A percentile compares a stretch with the other conserved stretches of the same genome.
Evolutionary conservation across 345 rosid species (phyloP).

Genomic region (Salix caprea): DNA sequence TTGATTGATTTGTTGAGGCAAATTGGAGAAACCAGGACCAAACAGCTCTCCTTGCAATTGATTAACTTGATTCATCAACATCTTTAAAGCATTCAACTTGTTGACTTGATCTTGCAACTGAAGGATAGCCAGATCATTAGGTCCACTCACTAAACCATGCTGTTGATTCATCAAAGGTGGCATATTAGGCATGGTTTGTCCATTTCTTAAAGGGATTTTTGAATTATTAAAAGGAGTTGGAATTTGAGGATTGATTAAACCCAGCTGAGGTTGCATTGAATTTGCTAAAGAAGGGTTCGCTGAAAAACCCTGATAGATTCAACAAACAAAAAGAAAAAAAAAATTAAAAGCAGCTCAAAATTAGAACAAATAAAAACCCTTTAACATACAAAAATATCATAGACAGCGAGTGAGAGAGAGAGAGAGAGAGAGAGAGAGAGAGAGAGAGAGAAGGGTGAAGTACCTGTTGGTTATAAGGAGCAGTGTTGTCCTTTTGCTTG

Average conservation of each 20-base stretch:
- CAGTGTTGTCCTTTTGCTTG: neutral
- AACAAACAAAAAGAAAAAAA: neutral
- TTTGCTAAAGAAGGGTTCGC: constrained; percentile 7
- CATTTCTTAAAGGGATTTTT: constrained; percentile 6
- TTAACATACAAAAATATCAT: neutral
- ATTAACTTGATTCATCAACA: constrained; percentile 26
- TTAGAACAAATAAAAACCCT: too few relatives aligned
- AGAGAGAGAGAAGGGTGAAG: neutral
- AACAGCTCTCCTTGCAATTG: constrained; percentile 35
- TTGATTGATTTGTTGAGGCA: constrained; percentile 35
- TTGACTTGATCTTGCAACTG: constrained; percentile 9
- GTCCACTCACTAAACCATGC: constrained; percentile 20
- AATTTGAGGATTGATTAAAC: constrained; percentile 37
- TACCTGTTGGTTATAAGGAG: constrained; percentile 5
- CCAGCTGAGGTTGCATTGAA: constrained; percentile 29
- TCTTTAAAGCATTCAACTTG: constrained; percentile 7
- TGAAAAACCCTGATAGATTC: constrained; percentile 2
- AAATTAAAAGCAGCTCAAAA: neutral
- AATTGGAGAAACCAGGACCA: constrained; percentile 19
- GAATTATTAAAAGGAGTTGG: constrained; percentile 28
- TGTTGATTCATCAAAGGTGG: constrained; percentile 37
- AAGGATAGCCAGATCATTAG: constrained; percentile 1
- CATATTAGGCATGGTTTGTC: constrained; percentile 16
- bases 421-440: neutral
- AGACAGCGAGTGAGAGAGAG: too few relatives aligned